Conservation (phyloP, 2,329 filamentous ascomycete species). For the Ampelomyces quisqualis region DNA sequence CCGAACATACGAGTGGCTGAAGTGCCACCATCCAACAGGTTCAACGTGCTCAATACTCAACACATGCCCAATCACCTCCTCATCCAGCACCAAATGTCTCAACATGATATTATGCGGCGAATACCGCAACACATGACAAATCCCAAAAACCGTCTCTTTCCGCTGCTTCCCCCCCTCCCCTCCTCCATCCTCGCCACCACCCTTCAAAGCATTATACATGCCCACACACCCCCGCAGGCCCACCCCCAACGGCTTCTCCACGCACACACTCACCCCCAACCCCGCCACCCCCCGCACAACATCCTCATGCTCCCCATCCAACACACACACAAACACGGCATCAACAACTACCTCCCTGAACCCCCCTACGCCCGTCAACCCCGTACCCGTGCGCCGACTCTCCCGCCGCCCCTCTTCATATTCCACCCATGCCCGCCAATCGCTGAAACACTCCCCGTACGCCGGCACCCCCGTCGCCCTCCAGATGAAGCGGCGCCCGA, state of each 20-base stretch:
- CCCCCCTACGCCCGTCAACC: conserved; percentile 23
- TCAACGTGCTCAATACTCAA: conserved; percentile 88
- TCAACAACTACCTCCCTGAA: conserved; percentile 42
- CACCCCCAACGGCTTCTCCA: conserved; percentile 90
- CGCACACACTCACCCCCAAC: conserved; percentile 77
- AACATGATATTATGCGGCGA: conserved; percentile 89
- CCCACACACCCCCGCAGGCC: conserved; percentile 73
- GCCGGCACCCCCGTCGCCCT: conserved; percentile 47
- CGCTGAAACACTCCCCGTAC: conserved; percentile 67
- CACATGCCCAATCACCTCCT: conserved; percentile 78
- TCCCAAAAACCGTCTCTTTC: conserved; percentile 67
- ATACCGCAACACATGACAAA: conserved; percentile 92
- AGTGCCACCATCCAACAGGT: conserved; percentile 96
- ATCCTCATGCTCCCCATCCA: conserved; percentile 85
- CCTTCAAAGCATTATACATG: conserved; percentile 63
- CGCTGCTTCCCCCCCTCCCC: conserved; percentile 13
- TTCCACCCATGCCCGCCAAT: conserved; percentile 73
- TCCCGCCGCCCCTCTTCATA: conserved; percentile 67
- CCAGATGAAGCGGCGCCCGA: conserved; percentile 76
- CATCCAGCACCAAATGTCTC: conserved; percentile 71
- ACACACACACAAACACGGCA: conserved; percentile 69
- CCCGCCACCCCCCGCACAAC: conserved; percentile 73
- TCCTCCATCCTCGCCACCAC: conserved; percentile 22
- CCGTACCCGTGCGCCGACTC: conserved; percentile 35
- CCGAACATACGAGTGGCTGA: conserved; percentile 62